Percentiles rank a stretch among this genome's conserved stretches.
These are phyloP conservation scores for Sporodiniella umbellata DNA, from an alignment of 371 early-diverging fungal species.

Conservation along the genomic window DNA sequence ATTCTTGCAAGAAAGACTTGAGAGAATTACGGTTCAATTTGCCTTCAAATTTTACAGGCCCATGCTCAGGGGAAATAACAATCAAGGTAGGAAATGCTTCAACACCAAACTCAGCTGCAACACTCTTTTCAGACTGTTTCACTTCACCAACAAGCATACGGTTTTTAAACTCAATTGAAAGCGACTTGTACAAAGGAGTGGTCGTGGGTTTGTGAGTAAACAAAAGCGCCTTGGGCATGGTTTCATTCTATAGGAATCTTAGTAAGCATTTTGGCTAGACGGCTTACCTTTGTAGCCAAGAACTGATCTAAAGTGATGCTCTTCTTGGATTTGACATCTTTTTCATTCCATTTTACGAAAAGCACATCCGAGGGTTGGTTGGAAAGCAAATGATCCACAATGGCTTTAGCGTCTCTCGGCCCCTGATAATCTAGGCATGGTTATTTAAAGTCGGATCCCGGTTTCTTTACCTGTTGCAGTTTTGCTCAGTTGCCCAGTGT, in stretches of 20 bases:
- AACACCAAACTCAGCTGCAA: conserved; percentile 55
- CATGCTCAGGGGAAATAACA: conserved; percentile 45
- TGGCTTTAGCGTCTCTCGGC: conserved; percentile 70
- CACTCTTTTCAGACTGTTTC: conserved; percentile 47
- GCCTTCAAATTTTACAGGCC: conserved; percentile 38
- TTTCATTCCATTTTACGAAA: conserved; percentile 45
- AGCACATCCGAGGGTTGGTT: conserved; percentile 60
- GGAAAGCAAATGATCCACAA: conserved; percentile 66
- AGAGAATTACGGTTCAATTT: conserved; percentile 57
- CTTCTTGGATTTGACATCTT: conserved; percentile 51
- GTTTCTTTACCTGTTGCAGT: conserved; percentile 39
- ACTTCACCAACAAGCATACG: conserved; percentile 75
- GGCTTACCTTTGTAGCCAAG: conserved; percentile 48
- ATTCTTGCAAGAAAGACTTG: conserved; percentile 52
- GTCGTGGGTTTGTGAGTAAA: conserved; percentile 72
- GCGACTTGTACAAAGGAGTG: conserved; percentile 80
- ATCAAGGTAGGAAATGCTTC: conserved; percentile 63
- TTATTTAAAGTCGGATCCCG: neutral
- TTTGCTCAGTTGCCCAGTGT: conserved; percentile 49
- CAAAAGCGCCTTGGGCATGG: conserved; percentile 66
- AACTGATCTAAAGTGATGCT: conserved; percentile 55
- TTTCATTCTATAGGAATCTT: conserved; percentile 27
- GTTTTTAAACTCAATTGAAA: conserved; percentile 73
- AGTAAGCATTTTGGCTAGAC: neutral
- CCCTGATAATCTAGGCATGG: conserved; percentile 89